Evolutionary conservation across 2,329 filamentous ascomycete genomes (phyloP), one percentile per base, ranked within the genome.

Genomic region (Sphaerulina vaccinii): DNA sequence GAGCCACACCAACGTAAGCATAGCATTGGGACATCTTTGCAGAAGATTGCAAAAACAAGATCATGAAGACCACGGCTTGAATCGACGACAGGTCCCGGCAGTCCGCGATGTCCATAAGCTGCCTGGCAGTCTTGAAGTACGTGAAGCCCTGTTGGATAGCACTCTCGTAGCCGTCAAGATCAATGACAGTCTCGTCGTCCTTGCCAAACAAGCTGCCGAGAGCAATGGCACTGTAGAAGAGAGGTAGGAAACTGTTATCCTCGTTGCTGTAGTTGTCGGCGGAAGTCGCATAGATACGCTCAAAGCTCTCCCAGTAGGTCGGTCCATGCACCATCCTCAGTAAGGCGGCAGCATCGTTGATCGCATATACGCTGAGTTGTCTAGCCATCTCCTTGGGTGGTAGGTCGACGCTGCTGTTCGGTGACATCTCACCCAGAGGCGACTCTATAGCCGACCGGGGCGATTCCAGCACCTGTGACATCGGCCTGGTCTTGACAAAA

Each of bases 241-340:
- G 61, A 11, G 76, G 75, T 29, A 78, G 61, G 49, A 78, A 79
- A 21, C 62, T 71, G 44, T 75, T 70, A 37, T 79, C 75, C 10
- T 72, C 66, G 51, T 73, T 71, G 13, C 66, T 70, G 56, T 74
- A 76, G 36, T 72, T 66, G 16, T 77, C 75, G 10, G 67, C 57
- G 1, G 86, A 76, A 18, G 77, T 83, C 58, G 86, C 82, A 69
- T 95, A 96, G 33, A 96, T 78, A 49, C 80, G 80, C 59, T 96
- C 85, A 56, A 96, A 79, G 62, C 82, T 84, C 52, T 81, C 79
- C 71, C 87, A 90, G 67, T 96, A 96, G 0, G 83, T 83, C 0
- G 91, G 91, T 43, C 87, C 77, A 65, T 96, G 90, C 4, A 95
- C 81, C 50, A 92, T 85, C 32, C 88, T 82, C 68, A 86, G 76